Base-by-base conservation (phyloP, 805 yeast genomes). In the Cephaloascus albidus region DNA sequence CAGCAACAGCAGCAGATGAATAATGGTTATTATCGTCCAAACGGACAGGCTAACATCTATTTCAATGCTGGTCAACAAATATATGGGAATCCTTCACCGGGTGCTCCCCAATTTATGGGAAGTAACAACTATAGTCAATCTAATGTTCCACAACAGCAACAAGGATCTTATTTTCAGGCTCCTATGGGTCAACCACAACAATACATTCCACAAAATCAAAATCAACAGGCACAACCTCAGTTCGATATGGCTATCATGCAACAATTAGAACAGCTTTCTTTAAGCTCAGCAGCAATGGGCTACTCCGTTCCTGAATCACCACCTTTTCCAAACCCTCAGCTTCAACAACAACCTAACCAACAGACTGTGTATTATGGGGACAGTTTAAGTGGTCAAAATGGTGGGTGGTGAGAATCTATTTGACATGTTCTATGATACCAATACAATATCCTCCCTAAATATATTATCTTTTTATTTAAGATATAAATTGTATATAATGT, bases 251-350 rank as follows among this genome's bases (percentile, higher is more conserved):
- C 28, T 14, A 64, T 66, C 8, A 63, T 68, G 69, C 65, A 63
- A 43, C 73, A 68, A 45, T 63, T 68, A 45, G 72, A 68, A 47
- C 71, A 65, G 43, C 50, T 68, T 30, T 65, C 72, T 3, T 53
- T 68, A 42, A 65, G 67, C 38, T 66, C 73, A 3, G 73, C 70
- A 3, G 72, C 73, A 4, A 47, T 67, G 55, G 73, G 72, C 3
- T 68, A 68, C 38, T 65, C 72, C 6, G 62, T 58, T 39, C 72
- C 72, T 6, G 68, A 66, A 4, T 65, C 72, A 3, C 68, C 70
- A 6, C 43, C 48, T 8, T 32, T 23, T 23, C 12, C 28, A 23
- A 12, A 6, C 12, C 6, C 6, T 23, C 28, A 23, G 28, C 6
- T 23, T 23, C 28, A 23, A 8, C 6, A 23, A 8, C 28, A 23